phyloP scores from a whole-genome alignment of 257 asterid genomes.

The Datura wrightii region DNA sequence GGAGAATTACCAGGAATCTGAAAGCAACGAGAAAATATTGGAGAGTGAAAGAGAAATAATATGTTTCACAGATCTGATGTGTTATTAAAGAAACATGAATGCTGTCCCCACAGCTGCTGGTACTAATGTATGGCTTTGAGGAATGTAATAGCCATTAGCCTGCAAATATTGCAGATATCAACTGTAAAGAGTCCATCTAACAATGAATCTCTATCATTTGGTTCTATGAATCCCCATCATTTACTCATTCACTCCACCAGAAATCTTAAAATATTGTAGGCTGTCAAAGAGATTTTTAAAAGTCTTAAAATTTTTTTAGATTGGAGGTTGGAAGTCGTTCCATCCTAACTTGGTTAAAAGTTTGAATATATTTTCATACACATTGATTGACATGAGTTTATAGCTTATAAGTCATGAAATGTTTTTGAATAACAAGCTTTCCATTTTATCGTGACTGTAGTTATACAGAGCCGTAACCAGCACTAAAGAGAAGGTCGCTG shows the following conservation, averaged over 20 bases:
- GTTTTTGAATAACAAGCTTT: neutral
- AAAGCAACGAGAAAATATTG: slow-evolving; percentile 23
- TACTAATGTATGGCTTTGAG: neutral
- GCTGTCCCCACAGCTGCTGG: neutral
- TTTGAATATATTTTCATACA: neutral
- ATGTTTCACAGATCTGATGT: neutral
- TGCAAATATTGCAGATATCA: neutral
- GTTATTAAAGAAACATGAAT: neutral
- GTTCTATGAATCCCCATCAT: neutral
- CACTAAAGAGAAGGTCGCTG: neutral
- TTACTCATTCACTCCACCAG: slow-evolving; percentile 1
- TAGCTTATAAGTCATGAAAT: too few species aligned
- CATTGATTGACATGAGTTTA: neutral
- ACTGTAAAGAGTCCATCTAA: neutral
- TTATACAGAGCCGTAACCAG: neutral
- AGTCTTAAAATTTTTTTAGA: too few species aligned
- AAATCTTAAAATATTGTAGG: neutral
- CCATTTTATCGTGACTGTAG: neutral
- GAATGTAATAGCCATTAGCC: too few species aligned
- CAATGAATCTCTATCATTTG: neutral
- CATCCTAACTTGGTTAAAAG: neutral
- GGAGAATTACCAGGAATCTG: slow-evolving; percentile 83
- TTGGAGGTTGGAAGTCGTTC: neutral
- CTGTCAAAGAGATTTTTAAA: too few species aligned
- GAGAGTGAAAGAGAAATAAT: neutral